These are phyloP conservation scores for Aspergillus diversus DNA, from an alignment of 495 filamentous ascomycete genomes.

Conservation along the genomic window DNA sequence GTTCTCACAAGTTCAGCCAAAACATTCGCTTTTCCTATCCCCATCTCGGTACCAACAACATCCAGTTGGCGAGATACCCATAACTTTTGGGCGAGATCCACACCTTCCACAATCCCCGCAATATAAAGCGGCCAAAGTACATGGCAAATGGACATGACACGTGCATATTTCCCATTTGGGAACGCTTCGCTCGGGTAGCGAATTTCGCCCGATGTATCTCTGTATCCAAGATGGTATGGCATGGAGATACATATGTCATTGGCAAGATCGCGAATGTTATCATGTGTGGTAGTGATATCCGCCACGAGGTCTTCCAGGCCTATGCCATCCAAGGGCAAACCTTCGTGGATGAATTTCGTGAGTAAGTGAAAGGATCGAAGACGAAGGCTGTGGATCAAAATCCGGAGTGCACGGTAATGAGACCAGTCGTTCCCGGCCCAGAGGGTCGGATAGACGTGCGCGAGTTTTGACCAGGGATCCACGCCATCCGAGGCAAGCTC, in stretches of 20 bases:
- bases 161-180: constrained; percentile 6
- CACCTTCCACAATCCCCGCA: constrained; percentile 10
- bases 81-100: constrained; percentile 6
- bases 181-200: constrained; percentile 13
- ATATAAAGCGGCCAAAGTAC: constrained; percentile 13
- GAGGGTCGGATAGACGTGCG: constrained; percentile 12
- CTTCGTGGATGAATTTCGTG: neutral
- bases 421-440: constrained; percentile 13
- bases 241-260: constrained; percentile 13
- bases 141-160: neutral
- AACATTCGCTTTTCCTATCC: constrained; percentile 9
- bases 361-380: constrained; percentile 10
- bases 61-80: constrained; percentile 9
- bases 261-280: neutral
- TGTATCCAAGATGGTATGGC: constrained; percentile 16
- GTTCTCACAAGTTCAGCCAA: constrained; percentile 8
- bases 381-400: constrained; percentile 8
- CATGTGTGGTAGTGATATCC: constrained; percentile 2
- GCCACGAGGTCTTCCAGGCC: neutral
- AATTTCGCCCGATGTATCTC: neutral
- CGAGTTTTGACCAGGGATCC: constrained; percentile 1
- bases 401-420: constrained; percentile 13
- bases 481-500: constrained; percentile 1
- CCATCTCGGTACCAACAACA: constrained; percentile 9
- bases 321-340: neutral